phyloP scores from a whole-genome alignment of 768 basidiomycete genomes.

The Leccinum aurantiacum region DNA sequence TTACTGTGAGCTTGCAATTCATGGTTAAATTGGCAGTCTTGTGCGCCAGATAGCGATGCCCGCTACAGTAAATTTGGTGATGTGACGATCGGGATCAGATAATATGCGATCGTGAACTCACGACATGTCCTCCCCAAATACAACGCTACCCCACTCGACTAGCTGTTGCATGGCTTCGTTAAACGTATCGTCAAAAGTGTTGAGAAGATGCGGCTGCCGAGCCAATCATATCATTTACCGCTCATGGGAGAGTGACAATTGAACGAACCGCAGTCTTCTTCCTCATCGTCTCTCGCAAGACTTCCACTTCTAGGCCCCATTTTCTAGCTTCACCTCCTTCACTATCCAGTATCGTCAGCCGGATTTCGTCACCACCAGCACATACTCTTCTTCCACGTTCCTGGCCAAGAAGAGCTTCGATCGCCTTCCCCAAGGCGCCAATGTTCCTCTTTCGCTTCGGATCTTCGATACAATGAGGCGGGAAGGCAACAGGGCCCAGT shows the following conservation, averaged over 20 bases:
- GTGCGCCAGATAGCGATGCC: constrained; percentile 73
- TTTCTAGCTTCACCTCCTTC: constrained; percentile 71
- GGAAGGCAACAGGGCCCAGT: constrained; percentile 73
- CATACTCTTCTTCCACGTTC: constrained; percentile 69
- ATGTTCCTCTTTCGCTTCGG: constrained; percentile 72
- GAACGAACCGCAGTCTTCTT: constrained; percentile 53
- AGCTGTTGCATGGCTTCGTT: constrained; percentile 78
- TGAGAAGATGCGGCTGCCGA: constrained; percentile 53
- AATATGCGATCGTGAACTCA: constrained; percentile 42
- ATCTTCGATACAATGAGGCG: constrained; percentile 76
- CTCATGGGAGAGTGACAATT: constrained; percentile 7
- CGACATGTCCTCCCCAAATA: constrained; percentile 63
- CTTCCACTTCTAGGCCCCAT: constrained; percentile 70
- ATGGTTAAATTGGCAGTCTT: constrained; percentile 65
- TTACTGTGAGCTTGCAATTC: constrained; percentile 65
- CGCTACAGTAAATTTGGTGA: constrained; percentile 43
- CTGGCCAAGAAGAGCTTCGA: constrained; percentile 62
- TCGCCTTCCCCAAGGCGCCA: constrained; percentile 68
- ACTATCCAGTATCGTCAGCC: constrained; percentile 34
- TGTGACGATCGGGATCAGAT: constrained; percentile 25
- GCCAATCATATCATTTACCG: constrained; percentile 22
- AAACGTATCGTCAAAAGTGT: constrained; percentile 70
- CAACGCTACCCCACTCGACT: constrained; percentile 68
- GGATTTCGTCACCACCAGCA: constrained; percentile 43
- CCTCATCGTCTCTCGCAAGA: constrained; percentile 56